Conservation (phyloP, 2,329 filamentous ascomycete genomes). For the Pseudocercospora fuligena region DNA sequence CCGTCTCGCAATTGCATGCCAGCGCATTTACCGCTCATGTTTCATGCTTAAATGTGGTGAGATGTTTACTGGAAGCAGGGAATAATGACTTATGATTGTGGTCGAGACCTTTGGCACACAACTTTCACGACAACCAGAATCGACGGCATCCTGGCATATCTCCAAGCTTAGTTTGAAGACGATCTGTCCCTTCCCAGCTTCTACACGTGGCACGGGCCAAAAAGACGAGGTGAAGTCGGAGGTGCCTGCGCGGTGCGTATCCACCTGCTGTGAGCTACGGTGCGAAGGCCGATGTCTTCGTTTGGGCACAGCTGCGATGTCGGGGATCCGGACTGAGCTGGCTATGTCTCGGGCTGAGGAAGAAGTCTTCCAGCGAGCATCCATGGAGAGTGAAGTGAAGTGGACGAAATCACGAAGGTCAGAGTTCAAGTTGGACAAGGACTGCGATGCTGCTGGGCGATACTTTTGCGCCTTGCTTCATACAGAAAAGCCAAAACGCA, state of each 20-base stretch:
- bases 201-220: slow-evolving; percentile 11
- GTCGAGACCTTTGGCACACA: slow-evolving; percentile 5
- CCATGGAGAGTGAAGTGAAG: neutral
- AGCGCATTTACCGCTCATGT: slow-evolving; percentile 7
- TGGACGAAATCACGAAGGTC: neutral
- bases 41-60: neutral
- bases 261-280: neutral
- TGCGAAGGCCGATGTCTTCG: slow-evolving; percentile 1
- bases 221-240: slow-evolving; percentile 12
- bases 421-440: neutral
- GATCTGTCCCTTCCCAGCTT: slow-evolving; percentile 7
- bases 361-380: slow-evolving; percentile 6
- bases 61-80: neutral
- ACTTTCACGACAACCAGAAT: neutral
- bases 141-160: slow-evolving; percentile 7
- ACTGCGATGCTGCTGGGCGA: neutral
- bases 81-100: neutral
- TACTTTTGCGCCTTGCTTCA: neutral
- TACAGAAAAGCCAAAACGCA: too few relatives aligned
- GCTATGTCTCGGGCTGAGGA: neutral
- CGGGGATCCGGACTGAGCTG: neutral
- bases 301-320: neutral
- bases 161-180: neutral
- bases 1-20: slow-evolving; percentile 8
- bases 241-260: neutral